Base-by-base conservation (phyloP, 2,329 filamentous ascomycete genomes). In the Alternaria sp. region DNA sequence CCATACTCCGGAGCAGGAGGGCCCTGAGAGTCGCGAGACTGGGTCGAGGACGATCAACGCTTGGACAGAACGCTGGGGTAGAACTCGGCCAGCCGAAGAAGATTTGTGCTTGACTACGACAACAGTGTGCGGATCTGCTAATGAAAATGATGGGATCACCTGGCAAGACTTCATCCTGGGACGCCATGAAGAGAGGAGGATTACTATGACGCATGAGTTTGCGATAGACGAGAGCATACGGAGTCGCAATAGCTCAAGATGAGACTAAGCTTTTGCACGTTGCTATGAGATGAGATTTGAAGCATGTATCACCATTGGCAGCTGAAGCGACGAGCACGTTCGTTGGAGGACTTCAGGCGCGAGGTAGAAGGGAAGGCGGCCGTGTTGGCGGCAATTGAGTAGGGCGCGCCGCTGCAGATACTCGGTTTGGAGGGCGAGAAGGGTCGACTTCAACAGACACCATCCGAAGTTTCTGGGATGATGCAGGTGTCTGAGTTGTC, bases 111-210 rank as follows among this genome's bases (percentile, higher is more conserved):
- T 41, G 37, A 41, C 37, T 41, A 41, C 37, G 8, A 41, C 37
- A 18, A 41, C 37, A 41, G 72, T 57, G 64, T 74, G 25, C 9
- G 37, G 37, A 11, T 41, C 37, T 41, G 37, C 37, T 5, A 41
- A 41, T 18, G 37, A 41, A 11, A 18, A 18, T 11, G 37, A 41
- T 41, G 37, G 37, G 8, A 41, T 41, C n/a, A 41, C 37, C 37
- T 41, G 37, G 37, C 37, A 41, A 41, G 37, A 41, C 37, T 41
- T 41, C n/a, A 41, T 41, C 37, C 37, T 18, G 37, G 37, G 37
- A 41, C 37, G 15, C 9, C 37, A 41, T 18, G 37, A 18, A 18
- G 37, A 41, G 37, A 41, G 37, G 37, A 41, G 37, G 37, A 41
- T 41, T 18, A 41, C 37, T 41, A 41, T 41, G 37, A 41, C 37